These are phyloP conservation scores for Erythrobasidium hasegawianum DNA, from an alignment of 1,284 basidiomycete genomes.

Conservation along the genomic window DNA sequence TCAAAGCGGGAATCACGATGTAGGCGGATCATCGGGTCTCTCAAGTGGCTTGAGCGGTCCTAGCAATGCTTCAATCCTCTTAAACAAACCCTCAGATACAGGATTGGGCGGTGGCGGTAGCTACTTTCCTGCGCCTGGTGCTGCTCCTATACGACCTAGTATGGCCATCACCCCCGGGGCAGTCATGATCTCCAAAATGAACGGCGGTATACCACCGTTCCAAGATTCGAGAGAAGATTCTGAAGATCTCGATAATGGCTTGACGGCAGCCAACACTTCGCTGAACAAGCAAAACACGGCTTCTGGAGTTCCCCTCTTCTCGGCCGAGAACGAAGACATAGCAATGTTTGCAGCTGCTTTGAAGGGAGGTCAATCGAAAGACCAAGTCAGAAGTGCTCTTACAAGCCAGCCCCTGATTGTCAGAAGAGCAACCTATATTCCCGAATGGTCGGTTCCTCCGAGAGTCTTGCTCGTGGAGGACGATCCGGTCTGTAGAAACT, in stretches of 20 bases:
- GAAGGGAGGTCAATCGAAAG: conserved; percentile 29
- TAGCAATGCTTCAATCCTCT: background rate
- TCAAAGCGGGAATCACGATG: background rate
- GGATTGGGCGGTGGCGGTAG: background rate
- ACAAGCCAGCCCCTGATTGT: conserved; percentile 39
- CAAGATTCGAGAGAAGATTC: conserved; percentile 12
- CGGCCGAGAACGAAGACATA: conserved; percentile 27
- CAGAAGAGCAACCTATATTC: conserved; percentile 66
- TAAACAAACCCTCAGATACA: conserved; percentile 4
- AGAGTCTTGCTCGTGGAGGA: conserved; percentile 87
- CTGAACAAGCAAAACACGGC: conserved; percentile 11
- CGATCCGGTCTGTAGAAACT: conserved; percentile 80
- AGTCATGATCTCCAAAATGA: conserved; percentile 31
- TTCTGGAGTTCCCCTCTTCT: conserved; percentile 13
- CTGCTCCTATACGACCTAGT: conserved; percentile 15
- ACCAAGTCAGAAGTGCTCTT: conserved; percentile 12
- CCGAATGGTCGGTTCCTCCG: conserved; percentile 54
- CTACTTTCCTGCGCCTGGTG: conserved; percentile 29
- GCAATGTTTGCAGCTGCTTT: conserved; percentile 30
- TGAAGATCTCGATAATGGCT: background rate
- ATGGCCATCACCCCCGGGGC: conserved; percentile 32
- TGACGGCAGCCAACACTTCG: conserved; percentile 4
- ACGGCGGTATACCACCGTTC: background rate
- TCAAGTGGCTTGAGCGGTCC: background rate
- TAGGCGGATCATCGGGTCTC: background rate